Evolutionary conservation across 345 rosid genomes (phyloP).

Genomic region (Aquilaria yunnanensis): DNA sequence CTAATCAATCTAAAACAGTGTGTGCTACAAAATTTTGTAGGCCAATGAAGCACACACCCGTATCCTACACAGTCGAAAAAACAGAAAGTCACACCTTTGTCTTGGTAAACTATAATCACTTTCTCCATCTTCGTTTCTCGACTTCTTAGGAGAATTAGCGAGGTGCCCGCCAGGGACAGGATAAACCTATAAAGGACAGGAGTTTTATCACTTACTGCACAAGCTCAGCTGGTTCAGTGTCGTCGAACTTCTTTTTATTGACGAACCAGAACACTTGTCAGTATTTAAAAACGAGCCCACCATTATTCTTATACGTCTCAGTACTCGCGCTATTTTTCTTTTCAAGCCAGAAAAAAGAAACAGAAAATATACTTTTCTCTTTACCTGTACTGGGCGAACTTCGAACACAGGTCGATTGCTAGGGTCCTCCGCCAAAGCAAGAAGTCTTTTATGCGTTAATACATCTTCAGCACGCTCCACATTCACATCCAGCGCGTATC

Average conservation of each 20-base stretch:
- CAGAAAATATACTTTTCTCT: too few species aligned
- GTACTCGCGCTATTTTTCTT: not conserved
- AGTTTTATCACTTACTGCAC: too few species aligned
- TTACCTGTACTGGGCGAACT: conserved; percentile 87
- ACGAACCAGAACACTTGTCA: too few species aligned
- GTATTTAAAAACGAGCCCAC: too few species aligned
- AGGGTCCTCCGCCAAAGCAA: conserved; percentile 74
- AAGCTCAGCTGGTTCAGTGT: too few species aligned
- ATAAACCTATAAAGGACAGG: conserved; percentile 43
- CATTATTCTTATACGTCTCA: too few species aligned
- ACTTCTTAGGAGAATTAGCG: conserved; percentile 43
- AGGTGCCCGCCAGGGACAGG: conserved; percentile 39
- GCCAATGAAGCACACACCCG: too few species aligned
- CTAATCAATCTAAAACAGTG: not conserved
- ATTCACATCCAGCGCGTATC: conserved; percentile 92
- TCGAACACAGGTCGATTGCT: conserved; percentile 74
- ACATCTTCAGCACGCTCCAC: conserved; percentile 98
- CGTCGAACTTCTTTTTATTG: too few species aligned
- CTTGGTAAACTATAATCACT: conserved; percentile 49
- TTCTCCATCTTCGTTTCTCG: conserved; percentile 73
- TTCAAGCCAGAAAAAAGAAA: too few species aligned
- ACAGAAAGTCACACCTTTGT: conserved; percentile 36
- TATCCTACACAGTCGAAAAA: not conserved
- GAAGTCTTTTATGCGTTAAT: conserved; percentile 66
- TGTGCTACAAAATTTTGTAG: too few species aligned